phyloP scores from a whole-genome alignment of 2,329 filamentous ascomycete genomes.

The Colletotrichum sp. region DNA sequence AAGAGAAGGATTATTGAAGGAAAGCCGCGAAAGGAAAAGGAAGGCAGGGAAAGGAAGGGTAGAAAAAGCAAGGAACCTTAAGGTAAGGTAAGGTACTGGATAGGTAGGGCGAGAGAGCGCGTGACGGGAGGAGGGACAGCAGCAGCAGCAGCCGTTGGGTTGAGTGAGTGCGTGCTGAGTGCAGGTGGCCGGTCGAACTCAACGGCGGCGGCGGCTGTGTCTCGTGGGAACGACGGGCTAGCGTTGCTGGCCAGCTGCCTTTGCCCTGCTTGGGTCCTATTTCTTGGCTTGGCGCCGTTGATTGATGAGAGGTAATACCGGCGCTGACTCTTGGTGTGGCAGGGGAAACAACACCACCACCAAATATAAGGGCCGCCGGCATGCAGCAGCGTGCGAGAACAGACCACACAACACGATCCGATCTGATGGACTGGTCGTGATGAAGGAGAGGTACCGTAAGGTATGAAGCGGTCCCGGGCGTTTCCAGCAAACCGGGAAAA shows the following conservation, averaged over 20 bases:
- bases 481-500: constrained; percentile 14
- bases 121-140: neutral
- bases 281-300: neutral
- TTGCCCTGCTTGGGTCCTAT: neutral
- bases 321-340: neutral
- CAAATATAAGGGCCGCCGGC: neutral
- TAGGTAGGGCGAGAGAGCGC: neutral
- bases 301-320: neutral
- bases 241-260: constrained; percentile 3
- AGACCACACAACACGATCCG: neutral
- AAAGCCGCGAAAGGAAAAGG: neutral
- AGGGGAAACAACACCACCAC: neutral
- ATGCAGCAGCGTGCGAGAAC: neutral
- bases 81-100: neutral
- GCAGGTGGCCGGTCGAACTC: neutral
- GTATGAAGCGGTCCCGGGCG: neutral
- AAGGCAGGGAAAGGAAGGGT: neutral
- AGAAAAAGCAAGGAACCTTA: neutral
- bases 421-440: neutral
- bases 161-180: neutral
- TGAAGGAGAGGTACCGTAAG: neutral
- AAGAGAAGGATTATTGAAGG: neutral
- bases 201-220: constrained; percentile 21
- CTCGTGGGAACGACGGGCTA: constrained; percentile 13
- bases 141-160: constrained; percentile 2